Evolutionary conservation across 192 early-diverging fungal genomes (phyloP).

Genomic region (Hyaloraphidium curvatum): DNA sequence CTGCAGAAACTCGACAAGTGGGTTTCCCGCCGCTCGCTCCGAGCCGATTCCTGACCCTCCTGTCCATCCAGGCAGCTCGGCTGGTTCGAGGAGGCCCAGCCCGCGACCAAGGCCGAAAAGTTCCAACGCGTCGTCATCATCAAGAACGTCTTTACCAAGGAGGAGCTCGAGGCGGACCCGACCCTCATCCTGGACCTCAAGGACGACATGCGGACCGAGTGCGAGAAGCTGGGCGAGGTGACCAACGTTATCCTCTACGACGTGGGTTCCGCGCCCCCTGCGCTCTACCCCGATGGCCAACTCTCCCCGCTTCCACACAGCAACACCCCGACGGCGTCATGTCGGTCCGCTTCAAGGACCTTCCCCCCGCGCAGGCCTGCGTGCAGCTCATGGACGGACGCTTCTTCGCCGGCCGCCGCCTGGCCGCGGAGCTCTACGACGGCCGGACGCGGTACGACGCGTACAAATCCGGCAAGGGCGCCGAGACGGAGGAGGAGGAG

Average conservation of each 20-base stretch:
- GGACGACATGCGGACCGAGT: slow-evolving; percentile 82
- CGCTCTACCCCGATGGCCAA: neutral
- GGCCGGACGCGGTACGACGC: slow-evolving; percentile 60
- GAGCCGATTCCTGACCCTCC: neutral
- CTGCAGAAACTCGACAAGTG: slow-evolving; percentile 53
- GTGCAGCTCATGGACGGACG: slow-evolving; percentile 83
- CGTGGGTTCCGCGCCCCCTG: slow-evolving; percentile 29
- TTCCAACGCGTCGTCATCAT: slow-evolving; percentile 69
- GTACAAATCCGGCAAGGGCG: slow-evolving; percentile 23
- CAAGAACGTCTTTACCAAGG: slow-evolving; percentile 82
- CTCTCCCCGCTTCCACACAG: slow-evolving; percentile 15
- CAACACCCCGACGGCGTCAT: slow-evolving; percentile 62
- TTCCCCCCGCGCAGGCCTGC: slow-evolving; percentile 56
- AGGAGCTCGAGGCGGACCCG: slow-evolving; percentile 78
- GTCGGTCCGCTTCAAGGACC: slow-evolving; percentile 71
- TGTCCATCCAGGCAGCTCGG: slow-evolving; percentile 55
- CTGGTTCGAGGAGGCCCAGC: slow-evolving; percentile 63
- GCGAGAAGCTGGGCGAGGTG: slow-evolving; percentile 80
- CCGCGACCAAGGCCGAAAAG: slow-evolving; percentile 47
- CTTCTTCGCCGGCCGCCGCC: slow-evolving; percentile 67
- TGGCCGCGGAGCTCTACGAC: slow-evolving; percentile 60
- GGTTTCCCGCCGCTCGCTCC: neutral
- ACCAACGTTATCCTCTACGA: slow-evolving; percentile 90
- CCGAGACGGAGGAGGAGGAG: slow-evolving; percentile 52
- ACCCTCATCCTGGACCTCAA: slow-evolving; percentile 75